These are phyloP conservation scores for Microstroma glucosiphilum DNA, from an alignment of 1,284 basidiomycete species.

Conservation along the genomic window DNA sequence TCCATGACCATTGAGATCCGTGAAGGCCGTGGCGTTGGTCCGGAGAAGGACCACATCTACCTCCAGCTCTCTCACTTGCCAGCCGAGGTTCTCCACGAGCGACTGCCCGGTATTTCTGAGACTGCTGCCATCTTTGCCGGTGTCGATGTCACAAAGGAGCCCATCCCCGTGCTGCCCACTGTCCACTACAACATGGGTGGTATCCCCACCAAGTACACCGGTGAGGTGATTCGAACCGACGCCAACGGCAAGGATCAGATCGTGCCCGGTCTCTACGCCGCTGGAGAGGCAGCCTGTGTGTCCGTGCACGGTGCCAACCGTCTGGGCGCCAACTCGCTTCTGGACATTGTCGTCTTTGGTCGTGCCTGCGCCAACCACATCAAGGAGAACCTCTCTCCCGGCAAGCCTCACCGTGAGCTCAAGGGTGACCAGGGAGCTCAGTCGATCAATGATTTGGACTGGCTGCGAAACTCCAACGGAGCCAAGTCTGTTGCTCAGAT, in stretches of 20 bases:
- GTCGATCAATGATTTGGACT: constrained; percentile 82
- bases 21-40: constrained; percentile 96
- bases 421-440: constrained; percentile 79
- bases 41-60: constrained; percentile 96
- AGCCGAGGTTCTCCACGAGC: constrained; percentile 89
- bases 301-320: constrained; percentile 99
- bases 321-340: constrained; percentile 95
- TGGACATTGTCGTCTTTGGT: constrained; percentile 98
- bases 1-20: constrained; percentile 99
- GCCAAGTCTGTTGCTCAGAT: constrained; percentile 81
- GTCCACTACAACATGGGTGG: constrained; percentile 71
- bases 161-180: constrained; percentile 59
- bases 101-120: constrained; percentile 98
- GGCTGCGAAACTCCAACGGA: constrained; percentile 69
- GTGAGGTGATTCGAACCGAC: constrained; percentile 72
- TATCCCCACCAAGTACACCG: constrained; percentile 97
- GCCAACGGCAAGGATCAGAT: constrained; percentile 76
- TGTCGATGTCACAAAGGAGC: constrained; percentile 99
- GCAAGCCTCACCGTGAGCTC: constrained; percentile 83
- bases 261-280: constrained; percentile 95
- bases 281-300: constrained; percentile 96
- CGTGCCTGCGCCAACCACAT: constrained; percentile 98
- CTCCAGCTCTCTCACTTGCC: constrained; percentile 96
- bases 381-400: constrained; percentile 79
- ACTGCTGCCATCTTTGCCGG: constrained; percentile 98